A percentile compares a stretch with the other conserved stretches of the same genome.
Conservation (phyloP, 257 asterid species). For the Solanum ossicruentum region DNA sequence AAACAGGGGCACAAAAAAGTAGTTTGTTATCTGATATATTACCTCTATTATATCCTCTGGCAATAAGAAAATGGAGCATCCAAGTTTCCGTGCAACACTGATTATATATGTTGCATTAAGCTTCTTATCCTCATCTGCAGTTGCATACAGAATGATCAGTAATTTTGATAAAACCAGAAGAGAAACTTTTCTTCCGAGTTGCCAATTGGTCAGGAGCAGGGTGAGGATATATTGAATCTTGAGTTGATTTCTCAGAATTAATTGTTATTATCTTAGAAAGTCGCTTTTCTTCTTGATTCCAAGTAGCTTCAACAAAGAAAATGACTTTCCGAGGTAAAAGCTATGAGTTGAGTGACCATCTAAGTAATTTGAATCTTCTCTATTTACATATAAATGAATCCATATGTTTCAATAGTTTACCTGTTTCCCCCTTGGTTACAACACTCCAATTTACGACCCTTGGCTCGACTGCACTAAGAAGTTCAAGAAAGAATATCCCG, state of each 20-base stretch:
- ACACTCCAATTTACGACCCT: constrained; percentile 91
- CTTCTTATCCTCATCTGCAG: constrained; percentile 36
- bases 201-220: not conserved
- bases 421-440: constrained; percentile 79
- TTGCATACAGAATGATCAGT: not conserved
- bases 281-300: not conserved
- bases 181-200: not conserved
- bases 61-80: constrained; percentile 37
- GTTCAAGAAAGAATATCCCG: constrained; percentile 74
- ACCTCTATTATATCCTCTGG: constrained; percentile 46
- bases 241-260: not conserved
- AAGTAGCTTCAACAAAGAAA: not conserved
- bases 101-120: constrained; percentile 32
- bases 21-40: not conserved
- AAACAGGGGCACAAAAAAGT: not conserved
- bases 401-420: constrained; percentile 11
- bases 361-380: not conserved
- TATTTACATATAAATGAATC: not conserved
- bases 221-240: not conserved
- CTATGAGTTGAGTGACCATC: not conserved
- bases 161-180: not conserved
- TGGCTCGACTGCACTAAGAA: constrained; percentile 73
- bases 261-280: not conserved
- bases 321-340: not conserved
- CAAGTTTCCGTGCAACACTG: constrained; percentile 40